Evolutionary conservation across 2,329 filamentous ascomycete genomes (phyloP), one percentile per base, ranked within the genome.

Genomic region (Apiospora kogelbergensis): DNA sequence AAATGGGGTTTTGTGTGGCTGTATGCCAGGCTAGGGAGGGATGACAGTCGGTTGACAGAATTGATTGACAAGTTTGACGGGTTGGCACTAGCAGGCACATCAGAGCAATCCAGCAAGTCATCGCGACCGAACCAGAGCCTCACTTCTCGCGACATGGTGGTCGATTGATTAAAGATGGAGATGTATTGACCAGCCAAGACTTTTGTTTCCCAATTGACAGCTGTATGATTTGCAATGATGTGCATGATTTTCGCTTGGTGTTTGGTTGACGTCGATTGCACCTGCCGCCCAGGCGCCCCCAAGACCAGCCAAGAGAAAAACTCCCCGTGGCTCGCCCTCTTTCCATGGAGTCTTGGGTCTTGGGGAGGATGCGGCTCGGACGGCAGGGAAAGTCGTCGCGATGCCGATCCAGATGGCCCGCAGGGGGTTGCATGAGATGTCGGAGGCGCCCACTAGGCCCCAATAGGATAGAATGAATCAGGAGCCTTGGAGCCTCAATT

Each of bases 141-240:
- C 46, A 30, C 9, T 24, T 53, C 26, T 13, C 13, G 24, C 15
- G 26, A 20, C 33, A 33, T 33, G 26, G 24, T 53, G 17, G 1
- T 17, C 13, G 9, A 57, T 33, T 33, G 30, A 37, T 9, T 11
- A 30, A 20, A 37, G 22, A n/a, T 60, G 17, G 48, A 37, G 20
- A 46, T 20, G 6, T 20, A 10, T 20, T 22, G 7, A 26, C 53
- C 33, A 20, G 53, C 53, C 53, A 60, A 60, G 17, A 37, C 30
- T 37, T 60, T 60, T 60, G 53, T 60, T 60, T 60, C 53, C 20
- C 7, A 11, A n/a, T 17, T 37, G 53, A 22, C 53, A 60, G 53
- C 30, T n/a, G n/a, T n/a, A 60, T 60, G 53, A 60, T 60, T 33
- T 60, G 53, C 53, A 60, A 37, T 60, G 53, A 60, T 60, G 37